These are phyloP conservation scores for Brachypodium distachyon DNA, from an alignment of 202 grass and related monocot species.

Conservation along the genomic window DNA sequence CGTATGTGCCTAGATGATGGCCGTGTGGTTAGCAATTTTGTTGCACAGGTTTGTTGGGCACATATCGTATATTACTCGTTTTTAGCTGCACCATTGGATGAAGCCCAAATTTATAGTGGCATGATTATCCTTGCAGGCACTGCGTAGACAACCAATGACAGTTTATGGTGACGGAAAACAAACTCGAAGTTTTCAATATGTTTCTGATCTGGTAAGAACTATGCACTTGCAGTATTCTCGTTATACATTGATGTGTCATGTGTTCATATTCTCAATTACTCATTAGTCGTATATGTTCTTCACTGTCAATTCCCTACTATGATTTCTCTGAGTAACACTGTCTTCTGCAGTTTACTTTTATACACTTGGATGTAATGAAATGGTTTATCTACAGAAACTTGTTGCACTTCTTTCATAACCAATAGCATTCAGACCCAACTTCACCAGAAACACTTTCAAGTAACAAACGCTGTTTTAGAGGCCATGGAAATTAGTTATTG, in stretches of 20 bases:
- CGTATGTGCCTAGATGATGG: conserved; percentile 92
- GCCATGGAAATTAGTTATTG: background rate
- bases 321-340: background rate
- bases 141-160: conserved; percentile 70
- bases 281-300: background rate
- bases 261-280: background rate
- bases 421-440: background rate
- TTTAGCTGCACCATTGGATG: background rate
- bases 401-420: background rate
- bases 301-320: background rate
- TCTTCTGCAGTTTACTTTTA: conserved; percentile 6
- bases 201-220: conserved; percentile 67
- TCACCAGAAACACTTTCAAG: background rate
- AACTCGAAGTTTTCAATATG: conserved; percentile 78
- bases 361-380: background rate
- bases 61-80: background rate
- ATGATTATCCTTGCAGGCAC: conserved; percentile 36
- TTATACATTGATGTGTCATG: background rate
- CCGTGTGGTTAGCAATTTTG: conserved; percentile 76
- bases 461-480: background rate
- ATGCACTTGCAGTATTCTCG: background rate
- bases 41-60: conserved; percentile 48
- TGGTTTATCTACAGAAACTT: background rate
- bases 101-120: background rate
- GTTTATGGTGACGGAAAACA: conserved; percentile 85